A percentile compares a stretch with the other conserved stretches of the same genome.
Evolutionary conservation across 148 eudicot genomes (phyloP).

Genomic region (Rhododendron griersonianum): DNA sequence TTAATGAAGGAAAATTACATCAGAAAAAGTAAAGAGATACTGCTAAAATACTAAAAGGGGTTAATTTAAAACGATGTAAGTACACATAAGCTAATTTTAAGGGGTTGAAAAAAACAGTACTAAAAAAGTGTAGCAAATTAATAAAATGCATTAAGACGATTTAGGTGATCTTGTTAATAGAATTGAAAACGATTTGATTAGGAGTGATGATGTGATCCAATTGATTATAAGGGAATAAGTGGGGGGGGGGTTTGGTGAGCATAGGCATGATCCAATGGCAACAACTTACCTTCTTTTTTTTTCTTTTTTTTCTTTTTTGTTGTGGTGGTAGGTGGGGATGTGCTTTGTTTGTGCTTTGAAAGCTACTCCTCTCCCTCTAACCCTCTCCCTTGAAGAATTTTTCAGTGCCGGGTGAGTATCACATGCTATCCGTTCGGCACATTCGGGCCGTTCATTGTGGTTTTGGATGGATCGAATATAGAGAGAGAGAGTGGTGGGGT

Average conservation of each 20-base stretch:
- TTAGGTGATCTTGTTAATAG: neutral
- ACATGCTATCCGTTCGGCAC: too few relatives aligned
- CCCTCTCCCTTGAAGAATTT: too few relatives aligned
- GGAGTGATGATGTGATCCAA: neutral
- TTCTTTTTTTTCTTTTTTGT: too few relatives aligned
- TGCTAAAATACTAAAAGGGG: neutral
- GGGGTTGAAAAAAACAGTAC: neutral
- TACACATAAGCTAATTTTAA: neutral
- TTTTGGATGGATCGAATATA: too few relatives aligned
- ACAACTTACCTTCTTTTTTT: neutral
- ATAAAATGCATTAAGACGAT: neutral
- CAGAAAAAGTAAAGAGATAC: neutral
- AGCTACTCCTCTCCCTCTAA: neutral
- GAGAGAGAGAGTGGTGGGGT: too few relatives aligned
- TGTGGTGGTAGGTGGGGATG: constrained; percentile 15
- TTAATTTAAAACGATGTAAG: too few relatives aligned
- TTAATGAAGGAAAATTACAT: neutral
- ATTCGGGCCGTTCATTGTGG: rapidly evolving
- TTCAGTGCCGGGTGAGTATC: too few relatives aligned
- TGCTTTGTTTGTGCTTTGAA: neutral
- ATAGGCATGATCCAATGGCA: constrained; percentile 6
- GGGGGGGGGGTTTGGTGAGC: constrained; percentile 18
- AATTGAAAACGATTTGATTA: neutral
- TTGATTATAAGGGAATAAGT: neutral
- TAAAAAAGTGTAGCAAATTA: neutral